These are phyloP conservation scores for Chaetomiaceae sp. DNA, from an alignment of 2,329 filamentous ascomycete genomes.

Conservation along the genomic window DNA sequence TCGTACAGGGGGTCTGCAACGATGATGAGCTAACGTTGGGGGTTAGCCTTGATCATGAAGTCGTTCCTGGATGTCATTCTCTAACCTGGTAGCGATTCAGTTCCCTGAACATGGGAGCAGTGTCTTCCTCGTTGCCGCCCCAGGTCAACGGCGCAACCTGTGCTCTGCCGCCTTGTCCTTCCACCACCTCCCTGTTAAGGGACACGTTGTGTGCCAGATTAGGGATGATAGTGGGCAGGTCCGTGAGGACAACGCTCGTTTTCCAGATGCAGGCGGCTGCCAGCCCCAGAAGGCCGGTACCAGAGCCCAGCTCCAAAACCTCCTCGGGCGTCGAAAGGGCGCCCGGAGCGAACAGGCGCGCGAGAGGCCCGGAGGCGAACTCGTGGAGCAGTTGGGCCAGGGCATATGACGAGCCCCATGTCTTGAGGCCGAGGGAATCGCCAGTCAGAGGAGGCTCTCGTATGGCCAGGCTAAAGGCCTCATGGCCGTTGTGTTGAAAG, in stretches of 20 bases:
- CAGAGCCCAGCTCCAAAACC: conserved; percentile 78
- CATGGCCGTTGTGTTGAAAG: conserved; percentile 36
- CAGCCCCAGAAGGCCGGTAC: conserved; percentile 86
- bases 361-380: conserved; percentile 42
- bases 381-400: conserved; percentile 67
- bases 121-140: conserved; percentile 48
- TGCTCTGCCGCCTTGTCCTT: conserved; percentile 50
- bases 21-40: conserved; percentile 58
- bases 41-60: conserved; percentile 9
- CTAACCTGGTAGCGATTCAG: conserved; percentile 50
- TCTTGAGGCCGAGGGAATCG: conserved; percentile 88
- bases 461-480: conserved; percentile 62
- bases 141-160: conserved; percentile 70
- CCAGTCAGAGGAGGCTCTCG: conserved; percentile 84
- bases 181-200: conserved; percentile 56
- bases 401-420: conserved; percentile 88
- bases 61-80: neutral
- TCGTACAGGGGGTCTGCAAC: conserved; percentile 87
- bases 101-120: conserved; percentile 43
- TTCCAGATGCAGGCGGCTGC: conserved; percentile 71
- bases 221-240: conserved; percentile 75
- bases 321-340: conserved; percentile 26
- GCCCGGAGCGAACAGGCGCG: conserved; percentile 40
- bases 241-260: conserved; percentile 68
- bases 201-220: conserved; percentile 74